Evolutionary conservation across 306 rosid species (phyloP), one percentile per base, ranked within the genome.

Genomic region (Ochetophila trinervis): DNA sequence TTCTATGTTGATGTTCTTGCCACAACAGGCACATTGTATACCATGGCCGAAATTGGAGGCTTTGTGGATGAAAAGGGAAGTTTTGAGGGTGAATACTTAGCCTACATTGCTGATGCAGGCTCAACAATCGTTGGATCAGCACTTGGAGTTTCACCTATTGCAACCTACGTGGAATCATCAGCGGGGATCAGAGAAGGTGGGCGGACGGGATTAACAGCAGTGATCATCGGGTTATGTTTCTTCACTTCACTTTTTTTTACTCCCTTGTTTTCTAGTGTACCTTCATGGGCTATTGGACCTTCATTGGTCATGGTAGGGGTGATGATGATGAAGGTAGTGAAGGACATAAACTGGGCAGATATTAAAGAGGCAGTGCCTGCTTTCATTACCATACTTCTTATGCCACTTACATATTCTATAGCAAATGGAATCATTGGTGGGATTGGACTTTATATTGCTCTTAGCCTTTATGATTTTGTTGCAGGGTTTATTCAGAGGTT

Each of bases 241-340:
- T 81, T 86, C 14, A 0, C 81, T 47, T 87, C 99, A 2, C 18
- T 90, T 81, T 90, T 93, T 47, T 87, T 93, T 63, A 77, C 87
- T 45, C 99, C 99, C 6, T 16, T 93, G 1, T 42, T 93, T 32
- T 62, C 96, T 0, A 90, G 97, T 63, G 97, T 93, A 60, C 99
- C 99, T 53, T 87, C 97, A 14, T 93, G 99, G 97, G 99, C 99
- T 1, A 74, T 86, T 12, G 99, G 99, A 10, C 95, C 99, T 48
- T 90, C 99, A 20, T 69, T 93, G 3, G 88, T 93, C 27, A 65
- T 93, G 84, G 99, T 93, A 51, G 97, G 99, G n/a, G 96, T 83
- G 67, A 90, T 90, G 94, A 93, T 84, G 99, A 90, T 90, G 94
- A 90, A 80, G 78, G 95, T 82, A 66, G 96, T 88, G 76, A 88